Conservation (phyloP, 1,139 yeast species). For the Lodderomyces oxycetoniae region DNA sequence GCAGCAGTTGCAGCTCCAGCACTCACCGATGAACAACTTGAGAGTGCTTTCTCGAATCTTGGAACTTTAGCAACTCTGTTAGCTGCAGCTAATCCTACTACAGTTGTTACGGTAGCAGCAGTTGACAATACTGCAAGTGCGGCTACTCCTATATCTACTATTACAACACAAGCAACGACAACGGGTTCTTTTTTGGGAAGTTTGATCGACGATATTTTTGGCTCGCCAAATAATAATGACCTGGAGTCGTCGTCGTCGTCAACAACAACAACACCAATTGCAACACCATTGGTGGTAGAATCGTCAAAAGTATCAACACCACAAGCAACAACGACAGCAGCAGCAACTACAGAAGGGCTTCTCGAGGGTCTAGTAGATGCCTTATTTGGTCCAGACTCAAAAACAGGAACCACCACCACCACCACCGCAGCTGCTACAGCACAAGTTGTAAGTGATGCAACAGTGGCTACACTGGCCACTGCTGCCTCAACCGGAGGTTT, state of each 20-base stretch:
- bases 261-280: slow-evolving; percentile 6
- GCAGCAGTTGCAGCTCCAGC: slow-evolving; percentile 1
- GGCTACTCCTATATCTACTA: background rate
- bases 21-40: background rate
- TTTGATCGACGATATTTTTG: slow-evolving; percentile 17
- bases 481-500: slow-evolving; percentile 2
- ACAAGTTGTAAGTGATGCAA: slow-evolving; percentile 1
- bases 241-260: background rate
- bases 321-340: no score
- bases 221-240: slow-evolving; percentile 1
- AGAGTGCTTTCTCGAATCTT: background rate
- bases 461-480: slow-evolving; percentile 4
- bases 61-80: background rate
- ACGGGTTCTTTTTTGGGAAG: slow-evolving; percentile 13
- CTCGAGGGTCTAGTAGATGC: slow-evolving; percentile 5
- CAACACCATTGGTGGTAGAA: no score
- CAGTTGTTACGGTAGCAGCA: background rate
- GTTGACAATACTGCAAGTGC: background rate
- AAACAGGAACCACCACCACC: slow-evolving; percentile 1
- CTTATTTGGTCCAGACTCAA: slow-evolving; percentile 5
- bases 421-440: slow-evolving; percentile 7
- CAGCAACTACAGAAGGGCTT: slow-evolving; percentile 3
- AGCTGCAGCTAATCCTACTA: background rate
- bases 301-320: no score
- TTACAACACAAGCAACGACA: slow-evolving; percentile 7